Percentiles rank a stretch among this genome's conserved stretches.
Evolutionary conservation across 164 flowering plant species (phyloP).

Genomic region (Stephania cephalantha): DNA sequence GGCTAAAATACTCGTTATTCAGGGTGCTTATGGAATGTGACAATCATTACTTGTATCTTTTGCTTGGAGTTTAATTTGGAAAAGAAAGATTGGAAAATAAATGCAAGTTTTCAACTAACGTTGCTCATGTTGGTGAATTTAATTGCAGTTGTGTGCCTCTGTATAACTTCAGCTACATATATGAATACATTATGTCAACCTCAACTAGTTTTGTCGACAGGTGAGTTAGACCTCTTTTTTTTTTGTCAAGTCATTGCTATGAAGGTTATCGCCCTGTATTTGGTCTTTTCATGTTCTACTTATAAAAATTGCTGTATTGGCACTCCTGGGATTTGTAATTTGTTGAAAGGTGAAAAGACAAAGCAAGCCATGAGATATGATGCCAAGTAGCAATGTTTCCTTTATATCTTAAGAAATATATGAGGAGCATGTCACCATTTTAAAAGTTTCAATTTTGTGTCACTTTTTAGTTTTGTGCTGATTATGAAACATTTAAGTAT

Average conservation of each 20-base stretch:
- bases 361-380: background rate
- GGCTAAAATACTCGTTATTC: background rate
- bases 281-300: background rate
- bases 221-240: slow-evolving; percentile 29
- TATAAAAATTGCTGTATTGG: background rate
- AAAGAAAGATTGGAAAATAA: background rate
- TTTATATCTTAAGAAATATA: background rate
- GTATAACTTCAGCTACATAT: slow-evolving; percentile 94
- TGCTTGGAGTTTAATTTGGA: background rate
- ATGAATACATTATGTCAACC: slow-evolving; percentile 87
- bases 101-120: slow-evolving; percentile 1
- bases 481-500: background rate
- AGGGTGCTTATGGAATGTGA: background rate
- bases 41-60: background rate
- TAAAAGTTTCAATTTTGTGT: background rate
- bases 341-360: background rate
- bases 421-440: background rate
- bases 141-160: slow-evolving; percentile 91
- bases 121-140: slow-evolving; percentile 16
- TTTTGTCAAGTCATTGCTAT: background rate
- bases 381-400: background rate
- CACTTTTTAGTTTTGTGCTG: background rate
- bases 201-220: slow-evolving; percentile 96
- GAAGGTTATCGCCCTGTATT: background rate
- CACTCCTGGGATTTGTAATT: background rate